Evolutionary conservation across 345 rosid species (phyloP).

Genomic region (Citrus sp.): DNA sequence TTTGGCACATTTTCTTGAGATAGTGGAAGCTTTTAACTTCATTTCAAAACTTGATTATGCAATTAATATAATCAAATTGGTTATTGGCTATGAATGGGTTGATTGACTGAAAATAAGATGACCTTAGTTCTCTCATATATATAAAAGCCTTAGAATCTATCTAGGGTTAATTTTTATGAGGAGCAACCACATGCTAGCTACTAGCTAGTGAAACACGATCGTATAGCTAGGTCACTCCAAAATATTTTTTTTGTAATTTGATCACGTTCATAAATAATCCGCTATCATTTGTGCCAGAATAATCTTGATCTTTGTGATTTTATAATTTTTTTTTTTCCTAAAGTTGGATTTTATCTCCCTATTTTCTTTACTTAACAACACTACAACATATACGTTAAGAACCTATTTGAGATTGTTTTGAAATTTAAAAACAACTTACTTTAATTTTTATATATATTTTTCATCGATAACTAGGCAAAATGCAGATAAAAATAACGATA

Average conservation of each 20-base stretch:
- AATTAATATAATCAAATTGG: neutral
- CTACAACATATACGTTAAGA: too few relatives aligned
- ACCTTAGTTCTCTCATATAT: too few relatives aligned
- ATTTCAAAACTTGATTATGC: neutral
- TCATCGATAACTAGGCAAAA: too few relatives aligned
- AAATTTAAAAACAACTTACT: too few relatives aligned
- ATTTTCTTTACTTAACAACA: neutral
- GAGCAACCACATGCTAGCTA: neutral
- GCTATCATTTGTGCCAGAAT: neutral
- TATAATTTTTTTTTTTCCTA: neutral
- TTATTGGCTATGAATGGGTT: neutral
- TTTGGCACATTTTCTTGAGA: slow-evolving; percentile 19
- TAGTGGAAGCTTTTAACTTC: slow-evolving; percentile 3
- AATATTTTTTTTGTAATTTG: neutral
- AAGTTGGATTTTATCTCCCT: neutral
- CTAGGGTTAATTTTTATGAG: neutral
- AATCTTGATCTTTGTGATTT: neutral
- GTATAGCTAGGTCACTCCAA: neutral
- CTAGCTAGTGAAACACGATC: neutral
- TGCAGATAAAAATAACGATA: too few relatives aligned
- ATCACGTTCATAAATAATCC: neutral
- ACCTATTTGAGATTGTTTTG: too few relatives aligned
- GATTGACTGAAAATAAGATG: slow-evolving; percentile 2
- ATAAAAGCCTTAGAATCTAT: neutral
- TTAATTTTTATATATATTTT: too few relatives aligned